Evolutionary conservation across 768 basidiomycete species (phyloP).

Genomic region (Porpolomopsis calyptriformis): DNA sequence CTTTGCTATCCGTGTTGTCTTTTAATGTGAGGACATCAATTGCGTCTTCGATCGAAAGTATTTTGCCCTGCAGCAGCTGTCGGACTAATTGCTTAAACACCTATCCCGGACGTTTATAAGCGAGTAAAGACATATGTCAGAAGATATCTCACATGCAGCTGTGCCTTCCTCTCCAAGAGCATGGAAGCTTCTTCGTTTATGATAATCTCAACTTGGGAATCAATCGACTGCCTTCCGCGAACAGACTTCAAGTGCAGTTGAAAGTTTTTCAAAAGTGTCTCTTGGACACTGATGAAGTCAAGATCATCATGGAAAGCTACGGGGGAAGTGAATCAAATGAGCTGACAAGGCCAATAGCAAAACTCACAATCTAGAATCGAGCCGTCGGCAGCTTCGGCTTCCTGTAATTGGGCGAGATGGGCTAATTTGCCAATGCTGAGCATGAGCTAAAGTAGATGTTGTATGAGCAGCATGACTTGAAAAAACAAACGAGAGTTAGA

Average conservation of each 20-base stretch:
- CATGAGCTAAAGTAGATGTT: slow-evolving; percentile 50
- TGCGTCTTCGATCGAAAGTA: slow-evolving; percentile 66
- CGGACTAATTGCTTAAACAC: slow-evolving; percentile 62
- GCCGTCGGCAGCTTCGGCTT: slow-evolving; percentile 39
- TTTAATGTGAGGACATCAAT: slow-evolving; percentile 81
- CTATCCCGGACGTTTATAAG: slow-evolving; percentile 22
- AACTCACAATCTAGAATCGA: slow-evolving; percentile 44
- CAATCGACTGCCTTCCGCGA: slow-evolving; percentile 54
- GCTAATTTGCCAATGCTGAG: slow-evolving; percentile 85
- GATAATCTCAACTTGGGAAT: slow-evolving; percentile 58
- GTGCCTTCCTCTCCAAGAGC: slow-evolving; percentile 37
- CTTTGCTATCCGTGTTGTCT: slow-evolving; percentile 51
- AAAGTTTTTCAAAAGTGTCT: slow-evolving; percentile 55
- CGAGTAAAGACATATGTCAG: not conserved
- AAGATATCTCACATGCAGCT: slow-evolving; percentile 34
- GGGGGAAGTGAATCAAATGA: slow-evolving; percentile 7
- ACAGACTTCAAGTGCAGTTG: slow-evolving; percentile 34
- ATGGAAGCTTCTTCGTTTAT: slow-evolving; percentile 41
- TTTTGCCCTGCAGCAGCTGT: slow-evolving; percentile 61
- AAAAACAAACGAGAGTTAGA: too few relatives aligned
- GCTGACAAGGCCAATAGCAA: not conserved
- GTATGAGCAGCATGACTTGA: too few relatives aligned
- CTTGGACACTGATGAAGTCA: slow-evolving; percentile 81
- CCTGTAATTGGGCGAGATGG: slow-evolving; percentile 70
- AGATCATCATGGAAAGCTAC: slow-evolving; percentile 78